These are phyloP conservation scores for Pestalotiopsis sp. DNA, from an alignment of 2,329 filamentous ascomycete species.

Conservation along the genomic window DNA sequence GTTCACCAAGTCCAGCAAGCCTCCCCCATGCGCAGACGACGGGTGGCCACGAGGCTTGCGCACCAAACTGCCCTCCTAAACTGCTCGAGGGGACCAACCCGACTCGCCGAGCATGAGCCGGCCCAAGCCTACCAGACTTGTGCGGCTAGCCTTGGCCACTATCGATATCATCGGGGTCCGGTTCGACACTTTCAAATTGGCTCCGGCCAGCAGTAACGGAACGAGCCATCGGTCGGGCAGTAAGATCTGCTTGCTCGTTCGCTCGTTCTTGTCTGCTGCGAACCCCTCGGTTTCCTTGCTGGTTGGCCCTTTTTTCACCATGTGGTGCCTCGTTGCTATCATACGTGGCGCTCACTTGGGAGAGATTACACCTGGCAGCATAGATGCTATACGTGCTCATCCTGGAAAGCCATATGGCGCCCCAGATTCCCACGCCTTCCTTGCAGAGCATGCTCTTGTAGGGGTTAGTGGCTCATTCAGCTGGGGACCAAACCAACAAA, in stretches of 20 bases:
- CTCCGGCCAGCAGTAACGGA: background rate
- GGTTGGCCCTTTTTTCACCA: too few species aligned
- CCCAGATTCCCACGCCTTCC: background rate
- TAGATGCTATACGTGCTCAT: background rate
- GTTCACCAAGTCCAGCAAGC: background rate
- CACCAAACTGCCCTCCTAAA: background rate
- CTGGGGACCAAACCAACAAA: background rate
- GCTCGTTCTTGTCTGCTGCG: background rate
- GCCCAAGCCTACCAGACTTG: background rate
- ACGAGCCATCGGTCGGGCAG: background rate
- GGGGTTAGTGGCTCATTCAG: background rate
- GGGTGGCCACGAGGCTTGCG: background rate
- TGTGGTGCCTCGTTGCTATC: too few species aligned
- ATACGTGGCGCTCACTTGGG: background rate
- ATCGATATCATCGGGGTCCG: background rate
- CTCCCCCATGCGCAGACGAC: background rate
- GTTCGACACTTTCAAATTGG: background rate
- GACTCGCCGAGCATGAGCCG: background rate
- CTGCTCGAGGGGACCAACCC: background rate
- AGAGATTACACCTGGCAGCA: background rate
- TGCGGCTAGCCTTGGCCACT: background rate
- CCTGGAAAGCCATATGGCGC: background rate
- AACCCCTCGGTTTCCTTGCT: too few species aligned
- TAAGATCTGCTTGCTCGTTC: background rate
- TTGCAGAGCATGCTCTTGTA: background rate